A percentile compares a stretch with the other conserved stretches of the same genome.
Conservation (phyloP, 2,329 filamentous ascomycete genomes). For the Monilinia laxa region DNA sequence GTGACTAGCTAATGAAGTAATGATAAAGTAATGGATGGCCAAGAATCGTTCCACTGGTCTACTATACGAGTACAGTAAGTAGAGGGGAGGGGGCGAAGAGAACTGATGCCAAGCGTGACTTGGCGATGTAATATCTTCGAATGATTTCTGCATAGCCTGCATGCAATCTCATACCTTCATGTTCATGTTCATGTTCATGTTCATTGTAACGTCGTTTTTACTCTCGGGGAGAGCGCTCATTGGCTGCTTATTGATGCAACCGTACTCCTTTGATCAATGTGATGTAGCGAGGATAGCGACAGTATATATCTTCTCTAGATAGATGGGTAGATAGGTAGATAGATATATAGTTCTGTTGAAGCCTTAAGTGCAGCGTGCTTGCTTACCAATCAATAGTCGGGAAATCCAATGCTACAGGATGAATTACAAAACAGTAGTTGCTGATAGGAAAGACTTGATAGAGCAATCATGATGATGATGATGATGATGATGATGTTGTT, state of each 20-base stretch:
- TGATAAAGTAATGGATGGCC: conserved; percentile 6
- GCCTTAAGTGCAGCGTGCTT: not conserved
- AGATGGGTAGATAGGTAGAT: no score
- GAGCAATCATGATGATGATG: not conserved
- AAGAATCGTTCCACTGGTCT: no score
- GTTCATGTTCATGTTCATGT: not conserved
- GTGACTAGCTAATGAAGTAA: not conserved
- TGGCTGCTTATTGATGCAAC: not conserved
- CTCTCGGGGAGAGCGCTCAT: not conserved
- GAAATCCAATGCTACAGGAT: no score
- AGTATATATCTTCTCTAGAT: not conserved
- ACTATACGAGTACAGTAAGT: conserved; percentile 10
- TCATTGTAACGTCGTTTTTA: not conserved
- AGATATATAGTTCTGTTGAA: no score
- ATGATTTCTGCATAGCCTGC: not conserved
- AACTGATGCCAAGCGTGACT: not conserved
- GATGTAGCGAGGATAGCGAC: not conserved
- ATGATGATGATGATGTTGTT: not conserved
- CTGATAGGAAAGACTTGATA: conserved; percentile 1
- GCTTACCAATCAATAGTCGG: not conserved
- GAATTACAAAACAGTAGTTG: not conserved
- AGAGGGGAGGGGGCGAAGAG: not conserved
- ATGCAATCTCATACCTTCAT: not conserved
- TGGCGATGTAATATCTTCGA: not conserved
- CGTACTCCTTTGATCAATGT: not conserved